Evolutionary conservation across 2,329 filamentous ascomycete species (phyloP).

Genomic region (Xylariaceae sp.): DNA sequence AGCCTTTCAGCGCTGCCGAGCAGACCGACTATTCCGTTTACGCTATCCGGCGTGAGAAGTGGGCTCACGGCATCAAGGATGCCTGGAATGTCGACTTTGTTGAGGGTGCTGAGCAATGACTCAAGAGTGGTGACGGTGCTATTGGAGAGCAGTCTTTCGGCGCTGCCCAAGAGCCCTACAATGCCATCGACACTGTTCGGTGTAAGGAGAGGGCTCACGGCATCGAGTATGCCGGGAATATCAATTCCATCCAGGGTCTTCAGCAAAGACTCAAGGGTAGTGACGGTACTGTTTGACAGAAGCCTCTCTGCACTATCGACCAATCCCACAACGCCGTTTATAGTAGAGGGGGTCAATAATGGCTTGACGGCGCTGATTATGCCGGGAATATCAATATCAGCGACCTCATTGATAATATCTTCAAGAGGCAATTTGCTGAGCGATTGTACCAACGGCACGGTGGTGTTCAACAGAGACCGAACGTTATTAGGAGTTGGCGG

Average conservation of each 20-base stretch:
- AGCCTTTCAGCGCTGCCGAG: slow-evolving; percentile 36
- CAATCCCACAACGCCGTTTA: slow-evolving; percentile 26
- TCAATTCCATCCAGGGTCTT: slow-evolving; percentile 27
- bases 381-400: slow-evolving; percentile 33
- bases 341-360: slow-evolving; percentile 29
- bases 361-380: slow-evolving; percentile 33
- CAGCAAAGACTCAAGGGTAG: background rate
- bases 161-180: slow-evolving; percentile 25
- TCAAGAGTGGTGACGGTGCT: slow-evolving; percentile 16
- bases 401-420: slow-evolving; percentile 28
- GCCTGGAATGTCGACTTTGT: slow-evolving; percentile 32
- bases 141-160: slow-evolving; percentile 23
- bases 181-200: slow-evolving; percentile 26
- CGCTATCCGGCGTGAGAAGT: slow-evolving; percentile 28
- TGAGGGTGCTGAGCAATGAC: slow-evolving; percentile 7
- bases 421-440: slow-evolving; percentile 33
- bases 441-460: slow-evolving; percentile 25
- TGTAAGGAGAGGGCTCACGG: slow-evolving; percentile 35
- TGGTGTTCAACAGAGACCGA: slow-evolving; percentile 26
- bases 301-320: slow-evolving; percentile 27
- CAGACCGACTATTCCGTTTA: slow-evolving; percentile 30
- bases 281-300: slow-evolving; percentile 22
- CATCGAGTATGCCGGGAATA: slow-evolving; percentile 31
- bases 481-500: slow-evolving; percentile 33
- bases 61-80: slow-evolving; percentile 33